Evolutionary conservation across 495 filamentous ascomycete species (phyloP), one percentile per base, ranked within the genome.

Genomic region (Penicillium lagena): DNA sequence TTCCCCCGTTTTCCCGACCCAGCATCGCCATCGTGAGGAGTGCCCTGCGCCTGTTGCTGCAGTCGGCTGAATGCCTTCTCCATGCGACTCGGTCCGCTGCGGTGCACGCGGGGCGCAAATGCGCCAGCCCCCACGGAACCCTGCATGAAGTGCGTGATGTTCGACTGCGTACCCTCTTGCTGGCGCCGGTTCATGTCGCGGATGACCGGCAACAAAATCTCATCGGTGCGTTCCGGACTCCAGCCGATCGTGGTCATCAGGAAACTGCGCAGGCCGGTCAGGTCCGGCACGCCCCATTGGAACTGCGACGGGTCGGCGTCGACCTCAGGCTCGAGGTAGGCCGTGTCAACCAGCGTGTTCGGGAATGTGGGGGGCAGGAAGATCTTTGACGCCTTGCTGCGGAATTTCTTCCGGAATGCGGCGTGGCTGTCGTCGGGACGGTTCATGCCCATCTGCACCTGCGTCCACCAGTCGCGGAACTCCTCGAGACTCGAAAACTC

Each of bases 211-310:
- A 97, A 86, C 3, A 98, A 77, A 2, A 97, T 85, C 59, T 97
- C 91, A 50, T 97, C 94, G 0, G 91, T 96, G 14, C 87, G 75
- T 56, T 95, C 90, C 56, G 84, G 81, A 37, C 73, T 79, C 93
- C 93, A 98, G 1, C 93, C 93, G 47, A 98, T 85, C 1, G 89
- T 95, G n/a, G 73, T 66, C 89, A 95, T 96, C 35, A 98, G 69
- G 53, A 90, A 98, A 12, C 68, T 68, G n/a, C 94, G 65, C 41
- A 98, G 64, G 0, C 86, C 86, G 37, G 93, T 88, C 4, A 98
- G 72, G 52, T 98, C 93, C 0, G 93, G 93, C 1, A 95, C 85
- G 13, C 93, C 93, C 93, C 93, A 98, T 62, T 90, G 83, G 52
- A 98, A 98, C 4, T 71, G 63, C 34, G 88, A 83, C 0, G 87